Evolutionary conservation across 805 yeast species (phyloP).

Genomic region (Myxozyma melibiosi): DNA sequence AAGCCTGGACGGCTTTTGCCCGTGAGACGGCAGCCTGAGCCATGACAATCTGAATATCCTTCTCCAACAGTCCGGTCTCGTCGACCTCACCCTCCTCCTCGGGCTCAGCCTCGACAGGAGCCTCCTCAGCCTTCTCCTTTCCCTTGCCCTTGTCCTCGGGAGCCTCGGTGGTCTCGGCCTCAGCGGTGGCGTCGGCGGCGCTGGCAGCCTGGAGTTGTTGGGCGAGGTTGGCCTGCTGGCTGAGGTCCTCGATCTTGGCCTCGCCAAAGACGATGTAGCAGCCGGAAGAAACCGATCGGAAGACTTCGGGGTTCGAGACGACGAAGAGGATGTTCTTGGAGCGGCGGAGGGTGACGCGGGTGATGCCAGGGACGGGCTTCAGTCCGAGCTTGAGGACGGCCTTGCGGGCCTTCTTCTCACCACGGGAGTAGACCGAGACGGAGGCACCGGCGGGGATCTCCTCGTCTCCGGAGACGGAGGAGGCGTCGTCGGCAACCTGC

Average conservation of each 20-base stretch:
- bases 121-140: slow-evolving; percentile 54
- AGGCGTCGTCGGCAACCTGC: slow-evolving; percentile 30
- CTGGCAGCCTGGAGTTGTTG: slow-evolving; percentile 56
- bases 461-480: slow-evolving; percentile 35
- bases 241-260: slow-evolving; percentile 93
- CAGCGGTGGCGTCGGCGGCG: slow-evolving; percentile 40
- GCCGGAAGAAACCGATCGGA: slow-evolving; percentile 86
- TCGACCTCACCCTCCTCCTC: slow-evolving; percentile 78
- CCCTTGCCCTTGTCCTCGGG: slow-evolving; percentile 38
- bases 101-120: slow-evolving; percentile 53
- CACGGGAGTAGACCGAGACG: slow-evolving; percentile 78
- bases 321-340: slow-evolving; percentile 89
- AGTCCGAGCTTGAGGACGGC: slow-evolving; percentile 83
- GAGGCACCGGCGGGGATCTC: slow-evolving; percentile 77
- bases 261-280: slow-evolving; percentile 97
- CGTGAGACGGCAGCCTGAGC: slow-evolving; percentile 91
- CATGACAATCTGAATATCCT: slow-evolving; percentile 81
- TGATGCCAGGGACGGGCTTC: slow-evolving; percentile 87
- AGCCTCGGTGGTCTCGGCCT: slow-evolving; percentile 42
- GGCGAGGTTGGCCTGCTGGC: slow-evolving; percentile 79
- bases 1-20: slow-evolving; percentile 88
- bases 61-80: slow-evolving; percentile 77
- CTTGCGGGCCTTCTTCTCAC: slow-evolving; percentile 95
- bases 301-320: slow-evolving; percentile 92
- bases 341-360: slow-evolving; percentile 88